These are phyloP conservation scores for Hypoxylon sp. DNA, from an alignment of 2,329 filamentous ascomycete species.

Conservation along the genomic window DNA sequence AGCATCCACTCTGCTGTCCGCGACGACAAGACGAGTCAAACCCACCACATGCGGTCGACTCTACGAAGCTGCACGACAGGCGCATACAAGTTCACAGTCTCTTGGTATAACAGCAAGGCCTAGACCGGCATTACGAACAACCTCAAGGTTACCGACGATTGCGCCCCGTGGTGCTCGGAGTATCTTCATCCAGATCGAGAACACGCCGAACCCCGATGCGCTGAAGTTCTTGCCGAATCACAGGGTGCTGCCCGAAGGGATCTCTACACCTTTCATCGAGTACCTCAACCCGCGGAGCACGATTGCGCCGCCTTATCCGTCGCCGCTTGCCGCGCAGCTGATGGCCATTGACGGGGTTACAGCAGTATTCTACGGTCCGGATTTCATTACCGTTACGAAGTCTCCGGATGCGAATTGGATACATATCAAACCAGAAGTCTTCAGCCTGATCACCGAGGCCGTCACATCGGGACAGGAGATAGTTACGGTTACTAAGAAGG, in stretches of 20 bases:
- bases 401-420: constrained; percentile 90
- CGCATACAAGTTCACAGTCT: constrained; percentile 51
- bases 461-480: constrained; percentile 87
- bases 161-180: constrained; percentile 69
- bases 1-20: constrained; percentile 49
- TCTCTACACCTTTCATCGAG: constrained; percentile 86
- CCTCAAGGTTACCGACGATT: constrained; percentile 32
- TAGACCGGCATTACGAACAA: constrained; percentile 35
- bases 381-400: constrained; percentile 98
- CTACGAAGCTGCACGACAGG: constrained; percentile 51
- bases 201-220: constrained; percentile 93
- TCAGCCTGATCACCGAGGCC: constrained; percentile 93
- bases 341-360: constrained; percentile 97
- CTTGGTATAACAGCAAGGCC: constrained; percentile 46
- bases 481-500: constrained; percentile 77
- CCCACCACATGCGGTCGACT: constrained; percentile 45
- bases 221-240: constrained; percentile 97
- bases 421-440: constrained; percentile 95
- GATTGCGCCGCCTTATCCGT: constrained; percentile 89
- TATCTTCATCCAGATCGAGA: constrained; percentile 98
- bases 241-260: constrained; percentile 80
- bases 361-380: constrained; percentile 91
- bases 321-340: constrained; percentile 89
- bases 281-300: constrained; percentile 92
- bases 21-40: constrained; percentile 42